Percentiles rank a stretch among this genome's conserved stretches.
phyloP scores from a whole-genome alignment of 2,329 filamentous ascomycete genomes.

The Ascochyta pisi region DNA sequence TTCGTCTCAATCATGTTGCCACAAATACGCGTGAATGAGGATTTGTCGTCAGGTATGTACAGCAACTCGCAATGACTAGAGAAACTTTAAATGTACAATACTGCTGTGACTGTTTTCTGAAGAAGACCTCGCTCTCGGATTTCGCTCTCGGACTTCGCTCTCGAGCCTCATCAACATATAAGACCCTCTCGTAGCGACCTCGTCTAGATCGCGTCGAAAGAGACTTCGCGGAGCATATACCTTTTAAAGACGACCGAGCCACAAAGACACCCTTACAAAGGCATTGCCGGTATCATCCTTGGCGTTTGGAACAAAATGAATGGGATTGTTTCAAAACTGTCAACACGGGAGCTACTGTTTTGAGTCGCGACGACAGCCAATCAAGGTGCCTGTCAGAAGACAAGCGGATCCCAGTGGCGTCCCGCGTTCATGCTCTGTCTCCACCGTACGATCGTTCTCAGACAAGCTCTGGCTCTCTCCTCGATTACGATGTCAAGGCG shows the following conservation, averaged over 20 bases:
- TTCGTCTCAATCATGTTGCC: too few species aligned
- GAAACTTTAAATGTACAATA: too few species aligned
- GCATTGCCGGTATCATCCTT: neutral
- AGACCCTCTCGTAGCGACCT: neutral
- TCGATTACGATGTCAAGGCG: neutral
- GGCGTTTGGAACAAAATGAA: conserved; percentile 21
- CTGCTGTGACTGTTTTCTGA: too few species aligned
- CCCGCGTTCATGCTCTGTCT: conserved; percentile 1
- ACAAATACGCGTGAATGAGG: too few species aligned
- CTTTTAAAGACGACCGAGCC: neutral
- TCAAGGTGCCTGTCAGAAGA: neutral
- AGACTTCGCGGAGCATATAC: neutral
- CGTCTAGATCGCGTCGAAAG: neutral
- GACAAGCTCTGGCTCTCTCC: conserved; percentile 1
- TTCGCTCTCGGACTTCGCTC: neutral
- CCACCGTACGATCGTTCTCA: neutral
- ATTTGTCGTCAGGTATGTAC: too few species aligned
- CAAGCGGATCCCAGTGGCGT: neutral
- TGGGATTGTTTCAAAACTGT: conserved; percentile 9
- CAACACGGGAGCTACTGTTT: conserved; percentile 18
- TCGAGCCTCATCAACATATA: neutral
- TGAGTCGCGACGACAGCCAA: conserved; percentile 4
- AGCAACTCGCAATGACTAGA: too few species aligned
- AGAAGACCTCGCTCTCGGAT: too few species aligned
- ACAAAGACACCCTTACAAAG: neutral